Base-by-base conservation (phyloP, 2,329 filamentous ascomycete genomes). In the Lecanicillium sp. region DNA sequence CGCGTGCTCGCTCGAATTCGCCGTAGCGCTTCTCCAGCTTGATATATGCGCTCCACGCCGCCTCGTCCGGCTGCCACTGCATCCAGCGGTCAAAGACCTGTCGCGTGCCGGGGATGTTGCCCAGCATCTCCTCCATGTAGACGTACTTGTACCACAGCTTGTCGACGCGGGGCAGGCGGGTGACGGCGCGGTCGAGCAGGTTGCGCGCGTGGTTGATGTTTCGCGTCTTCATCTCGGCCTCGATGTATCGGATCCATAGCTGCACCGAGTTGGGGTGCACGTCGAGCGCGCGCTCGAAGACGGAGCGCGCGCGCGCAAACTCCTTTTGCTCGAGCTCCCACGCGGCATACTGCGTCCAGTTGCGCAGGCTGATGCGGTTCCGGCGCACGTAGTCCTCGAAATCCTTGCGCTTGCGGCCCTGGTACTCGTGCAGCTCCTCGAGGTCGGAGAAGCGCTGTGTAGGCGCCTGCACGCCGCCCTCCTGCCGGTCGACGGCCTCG, bases 61-160 rank as follows among this genome's bases (percentile, higher is more conserved):
- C 84, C 76, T 97, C 91, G 56, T 96, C 90, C 0, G 93, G 93
- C 64, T 95, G 89, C 93, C 93, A 98, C 53, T 87, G 84, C 86
- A 98, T 91, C 93, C 93, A 98, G 38, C 93, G 78, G 70, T 98
- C 93, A 63, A 97, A 98, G 0, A 97, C 88, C 58, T 95, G 88
- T 50, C 93, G 77, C 3, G 90, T 94, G 29, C 91, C 93, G 3
- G 90, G 83, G 41, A 98, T 84, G 60, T 98, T 96, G 6, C 90
- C 90, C 47, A 98, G 77, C 69, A 91, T 97, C 76, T 98, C 93
- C 71, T 97, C 91, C 86, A 95, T 94, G 65, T 95, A 95, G 21
- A 95, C 89, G 73, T 96, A 98, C 66, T 97, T 97, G 74, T 95
- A 98, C 93, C 93, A 98, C 27, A 98, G 72, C 74, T 97, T 97